These are phyloP conservation scores for Kodamaea derodonti DNA, from an alignment of 1,139 yeast species.

Conservation along the genomic window DNA sequence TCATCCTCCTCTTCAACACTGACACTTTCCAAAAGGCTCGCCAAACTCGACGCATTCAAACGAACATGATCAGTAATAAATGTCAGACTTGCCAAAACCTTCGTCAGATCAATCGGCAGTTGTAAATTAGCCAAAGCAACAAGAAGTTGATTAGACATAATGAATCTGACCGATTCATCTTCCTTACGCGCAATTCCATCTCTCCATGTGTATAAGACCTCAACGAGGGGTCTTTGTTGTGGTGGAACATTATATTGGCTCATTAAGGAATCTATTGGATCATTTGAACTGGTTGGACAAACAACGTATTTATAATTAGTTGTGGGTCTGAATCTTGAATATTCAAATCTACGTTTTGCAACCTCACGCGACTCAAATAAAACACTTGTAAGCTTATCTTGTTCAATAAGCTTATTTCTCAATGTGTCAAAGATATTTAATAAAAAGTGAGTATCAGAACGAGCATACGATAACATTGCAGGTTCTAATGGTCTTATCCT, in stretches of 20 bases:
- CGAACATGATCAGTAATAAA: conserved; percentile 56
- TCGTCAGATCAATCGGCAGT: conserved; percentile 55
- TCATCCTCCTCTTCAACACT: conserved; percentile 15
- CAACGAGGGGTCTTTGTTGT: conserved; percentile 54
- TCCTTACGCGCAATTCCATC: conserved; percentile 66
- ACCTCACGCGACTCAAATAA: conserved; percentile 75
- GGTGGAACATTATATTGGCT: conserved; percentile 63
- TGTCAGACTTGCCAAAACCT: conserved; percentile 51
- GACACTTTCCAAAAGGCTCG: conserved; percentile 46
- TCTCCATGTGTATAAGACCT: conserved; percentile 75
- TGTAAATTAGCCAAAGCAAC: conserved; percentile 54
- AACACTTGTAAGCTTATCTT: conserved; percentile 55
- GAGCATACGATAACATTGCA: conserved; percentile 82
- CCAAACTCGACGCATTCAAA: conserved; percentile 52
- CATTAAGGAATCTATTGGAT: conserved; percentile 58
- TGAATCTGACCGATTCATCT: conserved; percentile 81
- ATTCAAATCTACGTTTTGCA: conserved; percentile 80
- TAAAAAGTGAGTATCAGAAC: conserved; percentile 92
- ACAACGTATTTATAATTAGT: conserved; percentile 29
- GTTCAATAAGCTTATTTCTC: conserved; percentile 56
- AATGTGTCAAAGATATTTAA: conserved; percentile 76
- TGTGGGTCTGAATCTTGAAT: conserved; percentile 55
- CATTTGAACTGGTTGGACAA: conserved; percentile 44
- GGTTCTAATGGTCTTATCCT: conserved; percentile 78
- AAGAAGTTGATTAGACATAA: conserved; percentile 80